A percentile compares a stretch with the other conserved stretches of the same genome.
Evolutionary conservation across 805 yeast species (phyloP).

Genomic region (baker's yeast (Saccharomyces cerevisiae)): DNA sequence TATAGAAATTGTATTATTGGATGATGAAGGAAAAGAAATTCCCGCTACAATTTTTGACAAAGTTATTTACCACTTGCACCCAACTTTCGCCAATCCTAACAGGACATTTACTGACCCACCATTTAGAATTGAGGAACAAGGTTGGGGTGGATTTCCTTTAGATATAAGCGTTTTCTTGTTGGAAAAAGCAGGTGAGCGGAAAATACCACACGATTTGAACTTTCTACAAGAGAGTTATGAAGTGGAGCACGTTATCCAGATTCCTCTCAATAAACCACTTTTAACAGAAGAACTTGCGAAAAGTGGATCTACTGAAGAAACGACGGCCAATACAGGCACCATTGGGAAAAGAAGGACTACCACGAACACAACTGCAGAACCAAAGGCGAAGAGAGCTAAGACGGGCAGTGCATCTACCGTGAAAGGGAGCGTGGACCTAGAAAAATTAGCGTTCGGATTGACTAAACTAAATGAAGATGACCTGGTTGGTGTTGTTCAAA

Average conservation of each 20-base stretch:
- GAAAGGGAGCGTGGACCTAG: slow-evolving; percentile 78
- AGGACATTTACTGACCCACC: slow-evolving; percentile 78
- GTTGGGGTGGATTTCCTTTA: slow-evolving; percentile 97
- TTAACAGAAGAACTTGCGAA: slow-evolving; percentile 67
- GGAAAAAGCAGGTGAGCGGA: slow-evolving; percentile 88
- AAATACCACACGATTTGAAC: slow-evolving; percentile 82
- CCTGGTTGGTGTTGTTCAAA: slow-evolving; percentile 87
- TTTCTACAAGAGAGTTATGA: slow-evolving; percentile 71
- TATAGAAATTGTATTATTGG: slow-evolving; percentile 66
- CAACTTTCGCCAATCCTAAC: slow-evolving; percentile 86
- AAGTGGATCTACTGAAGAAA: slow-evolving; percentile 72
- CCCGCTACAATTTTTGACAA: slow-evolving; percentile 90
- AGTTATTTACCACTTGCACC: slow-evolving; percentile 89
- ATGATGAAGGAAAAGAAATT: slow-evolving; percentile 69
- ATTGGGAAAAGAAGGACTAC: slow-evolving; percentile 22
- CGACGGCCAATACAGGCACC: slow-evolving; percentile 20
- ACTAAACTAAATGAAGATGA: slow-evolving; percentile 89
- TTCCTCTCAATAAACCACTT: slow-evolving; percentile 69
- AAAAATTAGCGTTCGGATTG: slow-evolving; percentile 80
- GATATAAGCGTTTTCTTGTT: slow-evolving; percentile 67
- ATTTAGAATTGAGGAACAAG: slow-evolving; percentile 81
- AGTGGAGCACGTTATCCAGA: slow-evolving; percentile 66
- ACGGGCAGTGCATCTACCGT: slow-evolving; percentile 36
- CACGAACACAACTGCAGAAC: slow-evolving; percentile 16
- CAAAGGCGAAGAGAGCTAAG: slow-evolving; percentile 45